phyloP scores from a whole-genome alignment of 768 basidiomycete species.

The Suillus sp. region DNA sequence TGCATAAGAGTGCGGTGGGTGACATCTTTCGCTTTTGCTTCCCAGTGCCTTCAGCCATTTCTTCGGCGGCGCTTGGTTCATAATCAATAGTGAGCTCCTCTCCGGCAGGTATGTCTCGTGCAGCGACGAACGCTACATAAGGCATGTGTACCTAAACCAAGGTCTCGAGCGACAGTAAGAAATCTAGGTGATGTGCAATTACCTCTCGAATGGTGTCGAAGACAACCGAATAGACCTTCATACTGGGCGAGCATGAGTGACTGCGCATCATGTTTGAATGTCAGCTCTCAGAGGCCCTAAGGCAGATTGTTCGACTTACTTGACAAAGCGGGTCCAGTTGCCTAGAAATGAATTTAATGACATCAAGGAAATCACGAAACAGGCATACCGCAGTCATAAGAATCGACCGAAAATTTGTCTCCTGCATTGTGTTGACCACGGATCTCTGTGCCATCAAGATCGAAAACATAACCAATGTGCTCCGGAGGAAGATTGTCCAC shows the following conservation, averaged over 20 bases:
- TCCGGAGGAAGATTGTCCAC: slow-evolving; percentile 41
- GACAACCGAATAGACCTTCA: slow-evolving; percentile 57
- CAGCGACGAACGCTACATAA: slow-evolving; percentile 62
- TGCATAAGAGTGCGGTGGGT: slow-evolving; percentile 37
- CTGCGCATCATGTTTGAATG: slow-evolving; percentile 36
- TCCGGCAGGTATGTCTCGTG: slow-evolving; percentile 45
- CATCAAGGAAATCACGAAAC: slow-evolving; percentile 6
- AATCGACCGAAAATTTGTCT: slow-evolving; percentile 56
- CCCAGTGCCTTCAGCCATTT: slow-evolving; percentile 11
- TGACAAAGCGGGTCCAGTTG: slow-evolving; percentile 78
- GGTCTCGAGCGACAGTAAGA: slow-evolving; percentile 8
- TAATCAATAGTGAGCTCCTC: slow-evolving; percentile 71
- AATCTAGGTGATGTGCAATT: slow-evolving; percentile 16
- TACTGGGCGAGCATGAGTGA: slow-evolving; percentile 68
- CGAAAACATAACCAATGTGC: slow-evolving; percentile 55
- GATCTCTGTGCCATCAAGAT: slow-evolving; percentile 60
- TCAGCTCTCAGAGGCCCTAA: neutral
- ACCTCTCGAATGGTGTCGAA: slow-evolving; percentile 65
- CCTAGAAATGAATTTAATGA: slow-evolving; percentile 40
- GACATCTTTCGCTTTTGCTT: slow-evolving; percentile 31
- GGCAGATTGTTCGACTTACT: slow-evolving; percentile 44
- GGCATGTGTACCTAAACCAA: slow-evolving; percentile 54
- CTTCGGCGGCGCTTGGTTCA: slow-evolving; percentile 44
- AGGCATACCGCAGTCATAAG: slow-evolving; percentile 48
- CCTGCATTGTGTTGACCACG: slow-evolving; percentile 36